Percentiles rank a stretch among this genome's conserved stretches.
Evolutionary conservation across 805 yeast species (phyloP).

Genomic region (Wickerhamomyces queroliae): DNA sequence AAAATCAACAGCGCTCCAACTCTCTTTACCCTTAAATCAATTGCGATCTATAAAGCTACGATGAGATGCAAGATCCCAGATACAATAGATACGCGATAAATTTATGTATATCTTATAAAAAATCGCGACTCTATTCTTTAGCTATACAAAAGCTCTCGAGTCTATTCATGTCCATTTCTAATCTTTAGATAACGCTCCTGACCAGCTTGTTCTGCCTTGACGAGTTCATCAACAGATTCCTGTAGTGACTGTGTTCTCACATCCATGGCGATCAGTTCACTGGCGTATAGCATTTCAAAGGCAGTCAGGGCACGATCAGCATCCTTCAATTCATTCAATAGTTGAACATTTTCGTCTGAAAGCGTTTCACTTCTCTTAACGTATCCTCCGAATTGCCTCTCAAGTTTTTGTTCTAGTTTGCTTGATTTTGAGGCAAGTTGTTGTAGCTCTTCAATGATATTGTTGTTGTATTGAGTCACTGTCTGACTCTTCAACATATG

Average conservation of each 20-base stretch:
- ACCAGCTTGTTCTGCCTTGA: slow-evolving; percentile 17
- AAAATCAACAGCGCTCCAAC: too few relatives aligned
- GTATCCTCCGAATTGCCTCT: slow-evolving; percentile 8
- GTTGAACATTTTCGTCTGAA: slow-evolving; percentile 5
- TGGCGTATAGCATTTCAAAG: slow-evolving; percentile 13
- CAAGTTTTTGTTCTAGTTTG: slow-evolving; percentile 11
- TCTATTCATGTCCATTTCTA: background rate
- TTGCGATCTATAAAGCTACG: too few relatives aligned
- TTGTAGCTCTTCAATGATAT: slow-evolving; percentile 7
- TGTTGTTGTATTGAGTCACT: too few relatives aligned
- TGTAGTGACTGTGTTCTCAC: slow-evolving; percentile 12
- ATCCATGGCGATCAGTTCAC: slow-evolving; percentile 9
- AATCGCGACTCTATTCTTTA: too few relatives aligned
- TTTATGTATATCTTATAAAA: too few relatives aligned
- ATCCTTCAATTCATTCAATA: slow-evolving; percentile 13
- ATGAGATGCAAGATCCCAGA: too few relatives aligned
- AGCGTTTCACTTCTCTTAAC: slow-evolving; percentile 7
- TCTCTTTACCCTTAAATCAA: too few relatives aligned
- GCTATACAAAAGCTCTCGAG: too few relatives aligned
- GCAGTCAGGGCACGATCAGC: slow-evolving; percentile 17
- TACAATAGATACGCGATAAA: too few relatives aligned
- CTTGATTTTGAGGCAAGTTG: slow-evolving; percentile 10
- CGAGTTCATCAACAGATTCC: slow-evolving; percentile 18
- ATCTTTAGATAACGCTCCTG: slow-evolving; percentile 16
- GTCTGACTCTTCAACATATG: slow-evolving; percentile 6